These are phyloP conservation scores for Choricystis sp. DNA, from an alignment of 139 green algal genomes.

Conservation along the genomic window DNA sequence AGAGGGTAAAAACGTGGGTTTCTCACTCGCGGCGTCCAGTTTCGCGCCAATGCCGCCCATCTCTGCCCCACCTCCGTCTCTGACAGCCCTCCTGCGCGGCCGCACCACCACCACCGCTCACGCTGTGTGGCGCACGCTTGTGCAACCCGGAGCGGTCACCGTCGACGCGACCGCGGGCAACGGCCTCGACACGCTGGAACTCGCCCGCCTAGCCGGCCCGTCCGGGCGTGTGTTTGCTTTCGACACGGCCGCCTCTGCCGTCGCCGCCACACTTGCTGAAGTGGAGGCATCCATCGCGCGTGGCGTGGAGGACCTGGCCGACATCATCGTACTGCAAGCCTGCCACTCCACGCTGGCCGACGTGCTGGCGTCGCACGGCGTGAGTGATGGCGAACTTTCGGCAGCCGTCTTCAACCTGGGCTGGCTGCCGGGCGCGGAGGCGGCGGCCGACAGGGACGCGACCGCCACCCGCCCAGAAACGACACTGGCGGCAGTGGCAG, in stretches of 20 bases:
- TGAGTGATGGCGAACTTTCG: background rate
- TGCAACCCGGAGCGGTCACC: slow-evolving; percentile 15
- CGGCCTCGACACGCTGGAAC: slow-evolving; percentile 20
- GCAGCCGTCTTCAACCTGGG: slow-evolving; percentile 9
- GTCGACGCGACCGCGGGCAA: slow-evolving; percentile 30
- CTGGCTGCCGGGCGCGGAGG: background rate
- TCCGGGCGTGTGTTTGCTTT: slow-evolving; percentile 13
- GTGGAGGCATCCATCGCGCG: too few relatives aligned
- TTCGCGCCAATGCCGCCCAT: too few relatives aligned
- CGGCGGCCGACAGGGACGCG: background rate
- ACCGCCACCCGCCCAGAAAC: slow-evolving; percentile 1
- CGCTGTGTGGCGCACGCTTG: background rate
- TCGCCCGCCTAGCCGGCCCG: slow-evolving; percentile 16
- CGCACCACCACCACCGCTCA: background rate
- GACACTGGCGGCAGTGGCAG: background rate
- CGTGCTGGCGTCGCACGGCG: too few relatives aligned
- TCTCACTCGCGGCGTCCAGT: too few relatives aligned
- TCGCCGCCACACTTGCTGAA: too few relatives aligned
- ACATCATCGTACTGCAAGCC: slow-evolving; percentile 7
- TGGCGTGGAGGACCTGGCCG: background rate
- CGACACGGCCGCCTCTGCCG: slow-evolving; percentile 24
- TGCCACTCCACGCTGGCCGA: slow-evolving; percentile 11
- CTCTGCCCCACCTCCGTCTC: background rate
- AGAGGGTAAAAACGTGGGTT: too few relatives aligned
- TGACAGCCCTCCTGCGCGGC: background rate